phyloP scores from a whole-genome alignment of 192 early-diverging fungal species.

The Cetraspora pellucida region DNA sequence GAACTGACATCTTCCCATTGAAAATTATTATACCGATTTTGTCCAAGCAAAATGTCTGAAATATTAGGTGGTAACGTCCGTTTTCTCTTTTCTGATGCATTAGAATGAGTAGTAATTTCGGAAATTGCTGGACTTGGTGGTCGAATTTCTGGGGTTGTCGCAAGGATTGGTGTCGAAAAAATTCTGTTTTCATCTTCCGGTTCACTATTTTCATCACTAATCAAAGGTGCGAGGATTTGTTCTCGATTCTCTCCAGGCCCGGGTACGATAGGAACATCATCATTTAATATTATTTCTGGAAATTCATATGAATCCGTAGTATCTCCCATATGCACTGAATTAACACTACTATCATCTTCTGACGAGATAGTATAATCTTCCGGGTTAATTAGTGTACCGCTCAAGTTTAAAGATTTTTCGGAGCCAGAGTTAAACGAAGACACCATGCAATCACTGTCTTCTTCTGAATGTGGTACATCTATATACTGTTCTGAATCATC shows the following conservation, averaged over 20 bases:
- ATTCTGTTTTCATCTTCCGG: background rate
- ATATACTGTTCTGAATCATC: background rate
- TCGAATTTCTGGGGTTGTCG: background rate
- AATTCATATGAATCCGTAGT: background rate
- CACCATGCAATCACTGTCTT: conserved; percentile 19
- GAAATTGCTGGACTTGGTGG: conserved; percentile 7
- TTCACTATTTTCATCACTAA: background rate
- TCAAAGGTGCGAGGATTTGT: conserved; percentile 8
- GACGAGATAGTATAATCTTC: background rate
- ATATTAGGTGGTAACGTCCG: background rate
- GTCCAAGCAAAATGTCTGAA: background rate
- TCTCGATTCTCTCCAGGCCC: background rate
- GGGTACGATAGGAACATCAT: background rate
- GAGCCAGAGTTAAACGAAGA: conserved; percentile 10
- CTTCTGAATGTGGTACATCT: conserved; percentile 9
- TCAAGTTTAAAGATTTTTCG: background rate
- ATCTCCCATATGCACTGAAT: background rate
- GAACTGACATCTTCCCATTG: background rate
- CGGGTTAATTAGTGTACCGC: background rate
- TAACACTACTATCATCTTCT: conserved; percentile 1
- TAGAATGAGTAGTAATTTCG: background rate
- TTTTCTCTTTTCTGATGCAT: background rate
- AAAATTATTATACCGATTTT: background rate
- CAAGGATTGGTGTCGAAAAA: background rate
- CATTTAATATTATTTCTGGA: background rate